Evolutionary conservation across 1,139 yeast species (phyloP).

Genomic region (Scheffersomyces parashehatae): DNA sequence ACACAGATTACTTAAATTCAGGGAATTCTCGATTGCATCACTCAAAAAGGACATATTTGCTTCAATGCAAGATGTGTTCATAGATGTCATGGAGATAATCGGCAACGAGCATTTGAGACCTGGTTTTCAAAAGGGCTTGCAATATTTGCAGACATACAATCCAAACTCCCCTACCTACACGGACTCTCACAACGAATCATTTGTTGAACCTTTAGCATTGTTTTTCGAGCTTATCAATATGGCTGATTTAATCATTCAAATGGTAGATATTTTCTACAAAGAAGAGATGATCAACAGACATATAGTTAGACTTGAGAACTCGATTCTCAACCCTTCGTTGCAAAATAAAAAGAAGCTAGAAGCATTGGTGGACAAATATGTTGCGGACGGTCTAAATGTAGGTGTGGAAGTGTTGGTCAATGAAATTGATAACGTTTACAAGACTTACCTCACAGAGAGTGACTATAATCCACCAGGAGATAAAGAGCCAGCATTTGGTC

Average conservation of each 20-base stretch:
- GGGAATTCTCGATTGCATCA: conserved; percentile 34
- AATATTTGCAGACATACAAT: conserved; percentile 67
- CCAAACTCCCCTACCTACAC: conserved; percentile 42
- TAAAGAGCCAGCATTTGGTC: conserved; percentile 36
- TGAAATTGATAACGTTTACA: conserved; percentile 56
- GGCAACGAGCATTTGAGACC: conserved; percentile 72
- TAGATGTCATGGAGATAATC: conserved; percentile 61
- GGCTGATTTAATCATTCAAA: conserved; percentile 90
- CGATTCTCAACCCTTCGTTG: conserved; percentile 76
- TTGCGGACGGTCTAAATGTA: conserved; percentile 87
- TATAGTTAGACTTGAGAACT: conserved; percentile 66
- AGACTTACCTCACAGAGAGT: conserved; percentile 23
- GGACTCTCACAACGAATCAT: conserved; percentile 23
- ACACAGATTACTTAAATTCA: conserved; percentile 34
- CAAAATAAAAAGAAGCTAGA: conserved; percentile 83
- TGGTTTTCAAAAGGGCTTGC: conserved; percentile 82
- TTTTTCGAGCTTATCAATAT: conserved; percentile 89
- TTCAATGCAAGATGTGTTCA: conserved; percentile 60
- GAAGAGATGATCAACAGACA: conserved; percentile 71
- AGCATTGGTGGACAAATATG: conserved; percentile 77
- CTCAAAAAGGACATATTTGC: conserved; percentile 32
- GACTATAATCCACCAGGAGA: conserved; percentile 36
- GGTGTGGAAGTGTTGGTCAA: conserved; percentile 87
- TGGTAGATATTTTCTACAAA: conserved; percentile 87
- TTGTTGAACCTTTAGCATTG: conserved; percentile 79